Base-by-base conservation (phyloP, 257 asterid species). In the Penstemon eatonii region DNA sequence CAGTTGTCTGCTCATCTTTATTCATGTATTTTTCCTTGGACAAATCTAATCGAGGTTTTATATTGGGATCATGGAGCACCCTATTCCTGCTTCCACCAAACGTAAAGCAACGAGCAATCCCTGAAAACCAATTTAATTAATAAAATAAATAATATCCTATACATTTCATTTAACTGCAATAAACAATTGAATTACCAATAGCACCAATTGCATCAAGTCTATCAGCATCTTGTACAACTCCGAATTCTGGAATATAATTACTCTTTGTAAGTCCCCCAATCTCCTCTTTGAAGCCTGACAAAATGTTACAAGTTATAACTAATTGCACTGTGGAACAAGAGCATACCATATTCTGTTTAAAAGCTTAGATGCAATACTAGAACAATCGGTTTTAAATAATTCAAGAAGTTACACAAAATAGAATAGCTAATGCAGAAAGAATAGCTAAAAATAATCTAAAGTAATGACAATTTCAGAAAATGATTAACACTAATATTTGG, bases 181-280 rank as follows among this genome's bases (percentile, higher is more conserved):
- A 43, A 45, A 44, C 5, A 46, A 9, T 47, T 58, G 47, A 38
- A 40, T 63, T 81, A 93, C 99, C 97, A 42, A 93, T 86, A 42
- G 99, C 97, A 67, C 99, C 99, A 76, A 93, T 90, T 50, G 97
- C 99, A 85, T 93, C 99, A 76, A 90, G 99, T 46, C 96, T 90
- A 69, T 93, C 99, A 55, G 97, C 99, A 80, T 90, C 99, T 83
- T 93, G 99, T 56, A 93, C 96, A 66, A 93, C 96, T 68, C 90
- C 94, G 60, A 84, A 88, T 83, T 93, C 97, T 65, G 84, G 80
- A 36, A 69, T 76, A 19, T 74, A 77, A 76, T 60, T 75, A 70
- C 57, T 63, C 55, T 41, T 79, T 10, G 65, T 64, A 60, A 56
- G 78, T 67, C 89, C 93, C 46, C 77, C 80, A 68, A 90, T 68